Percentiles rank a stretch among this genome's conserved stretches.
These are phyloP conservation scores for Lentinula sp. DNA, from an alignment of 768 basidiomycete genomes.

Conservation along the genomic window DNA sequence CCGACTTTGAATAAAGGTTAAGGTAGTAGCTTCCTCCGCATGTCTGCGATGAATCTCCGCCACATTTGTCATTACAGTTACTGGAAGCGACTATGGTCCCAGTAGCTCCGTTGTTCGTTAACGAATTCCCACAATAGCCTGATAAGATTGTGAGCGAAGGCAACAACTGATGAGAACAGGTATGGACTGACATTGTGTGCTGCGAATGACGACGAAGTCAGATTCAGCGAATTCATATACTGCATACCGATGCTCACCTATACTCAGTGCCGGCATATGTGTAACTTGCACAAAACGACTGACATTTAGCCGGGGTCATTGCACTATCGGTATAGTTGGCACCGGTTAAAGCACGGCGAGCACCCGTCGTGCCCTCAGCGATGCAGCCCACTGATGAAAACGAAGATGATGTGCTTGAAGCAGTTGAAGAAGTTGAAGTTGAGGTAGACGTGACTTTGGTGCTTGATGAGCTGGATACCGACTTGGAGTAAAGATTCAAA, in stretches of 20 bases:
- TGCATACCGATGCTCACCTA: background rate
- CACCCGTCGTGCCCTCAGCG: slow-evolving; percentile 24
- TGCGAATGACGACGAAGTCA: background rate
- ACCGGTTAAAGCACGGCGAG: slow-evolving; percentile 21
- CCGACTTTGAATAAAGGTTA: slow-evolving; percentile 5
- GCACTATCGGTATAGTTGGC: slow-evolving; percentile 16
- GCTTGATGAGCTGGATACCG: no score
- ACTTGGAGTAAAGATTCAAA: no score
- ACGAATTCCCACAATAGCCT: slow-evolving; percentile 17
- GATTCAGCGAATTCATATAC: background rate
- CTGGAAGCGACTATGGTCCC: slow-evolving; percentile 10
- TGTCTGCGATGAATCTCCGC: slow-evolving; percentile 12
- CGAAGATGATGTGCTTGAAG: background rate
- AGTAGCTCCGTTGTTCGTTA: slow-evolving; percentile 19
- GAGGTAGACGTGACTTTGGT: no score
- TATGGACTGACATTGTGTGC: background rate
- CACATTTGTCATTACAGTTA: slow-evolving; percentile 13
- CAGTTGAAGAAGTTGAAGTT: no score
- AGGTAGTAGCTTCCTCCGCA: slow-evolving; percentile 15
- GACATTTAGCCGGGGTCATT: slow-evolving; percentile 27
- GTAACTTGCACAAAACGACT: slow-evolving; percentile 22
- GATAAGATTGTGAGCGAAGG: background rate
- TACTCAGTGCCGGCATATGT: slow-evolving; percentile 25
- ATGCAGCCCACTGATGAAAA: slow-evolving; percentile 18
- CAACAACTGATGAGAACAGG: background rate